Evolutionary conservation across 208 protist genomes (phyloP), one percentile per base, ranked within the genome.

Genomic region (Trypanosoma mega): DNA sequence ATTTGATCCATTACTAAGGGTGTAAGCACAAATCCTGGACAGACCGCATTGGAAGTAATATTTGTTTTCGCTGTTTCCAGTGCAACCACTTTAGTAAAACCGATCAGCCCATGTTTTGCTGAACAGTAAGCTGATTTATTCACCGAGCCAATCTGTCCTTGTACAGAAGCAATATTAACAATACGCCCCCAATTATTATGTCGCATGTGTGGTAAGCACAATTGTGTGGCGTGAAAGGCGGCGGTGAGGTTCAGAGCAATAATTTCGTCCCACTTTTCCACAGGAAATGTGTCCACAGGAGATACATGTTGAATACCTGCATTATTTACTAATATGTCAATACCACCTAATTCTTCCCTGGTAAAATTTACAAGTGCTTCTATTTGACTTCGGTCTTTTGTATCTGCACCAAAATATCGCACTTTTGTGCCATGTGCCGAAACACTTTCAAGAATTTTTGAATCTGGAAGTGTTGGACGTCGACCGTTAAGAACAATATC

Each of bases 321-420:
- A 55, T 85, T 85, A 50, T 80, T 80, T 23, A 86, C 69, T 20
- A 90, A 26, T 43, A 80, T 74, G 43, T 82, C 71, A 7, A 87
- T 58, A 26, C 29, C 43, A 23, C 63, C 69, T 11, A 70, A 65
- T 27, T 61, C 65, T 7, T 45, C 39, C 21, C 57, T 45, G 26
- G 67, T 57, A 11, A 48, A 37, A 36, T 68, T 6, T 18, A 77
- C 52, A 36, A 78, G 33, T 3, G 18, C 50, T 34, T 65, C 56
- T 34, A 72, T 37, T 8, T 63, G 31, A 12, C 24, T 44, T 7
- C 55, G 54, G 7, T 41, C 27, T 45, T 68, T 71, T 26, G 68
- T 68, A 41, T 72, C 63, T 31, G 49, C 58, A 47, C 31, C 43
- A 41, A 53, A 45, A 29, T 66, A 71, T 14, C 49, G 44, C 26